These are phyloP conservation scores for Phytopythium litorale DNA, from an alignment of 352 stramenopile species.

Conservation along the genomic window DNA sequence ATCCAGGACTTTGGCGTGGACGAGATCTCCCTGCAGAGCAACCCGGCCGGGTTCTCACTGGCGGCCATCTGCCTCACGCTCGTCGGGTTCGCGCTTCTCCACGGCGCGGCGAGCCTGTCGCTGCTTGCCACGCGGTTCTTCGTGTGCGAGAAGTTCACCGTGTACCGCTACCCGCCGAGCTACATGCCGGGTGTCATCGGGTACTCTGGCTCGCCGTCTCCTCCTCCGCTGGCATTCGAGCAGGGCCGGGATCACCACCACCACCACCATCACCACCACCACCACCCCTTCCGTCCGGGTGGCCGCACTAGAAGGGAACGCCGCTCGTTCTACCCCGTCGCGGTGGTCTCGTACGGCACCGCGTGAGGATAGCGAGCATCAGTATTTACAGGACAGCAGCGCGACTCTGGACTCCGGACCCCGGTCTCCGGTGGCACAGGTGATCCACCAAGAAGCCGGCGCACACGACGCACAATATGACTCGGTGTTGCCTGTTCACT, in stretches of 20 bases:
- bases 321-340: conserved; percentile 4
- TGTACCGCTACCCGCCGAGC: conserved; percentile 8
- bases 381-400: neutral
- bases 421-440: too few species aligned
- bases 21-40: conserved; percentile 13
- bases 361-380: neutral
- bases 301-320: conserved; percentile 2
- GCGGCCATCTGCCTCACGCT: conserved; percentile 30
- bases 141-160: conserved; percentile 39
- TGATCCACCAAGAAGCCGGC: neutral
- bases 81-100: conserved; percentile 48
- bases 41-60: conserved; percentile 20
- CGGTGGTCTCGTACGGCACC: conserved; percentile 20
- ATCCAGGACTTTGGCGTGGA: conserved; percentile 23
- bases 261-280: conserved; percentile 11
- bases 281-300: neutral
- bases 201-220: neutral
- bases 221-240: neutral
- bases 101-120: conserved; percentile 40
- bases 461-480: neutral
- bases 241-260: conserved; percentile 7
- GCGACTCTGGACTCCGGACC: too few species aligned
- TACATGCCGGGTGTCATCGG: conserved; percentile 7
- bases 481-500: neutral
- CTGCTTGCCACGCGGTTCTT: conserved; percentile 37